Conservation (phyloP, 371 early-diverging fungal species). For the Mortierella sp. region DNA sequence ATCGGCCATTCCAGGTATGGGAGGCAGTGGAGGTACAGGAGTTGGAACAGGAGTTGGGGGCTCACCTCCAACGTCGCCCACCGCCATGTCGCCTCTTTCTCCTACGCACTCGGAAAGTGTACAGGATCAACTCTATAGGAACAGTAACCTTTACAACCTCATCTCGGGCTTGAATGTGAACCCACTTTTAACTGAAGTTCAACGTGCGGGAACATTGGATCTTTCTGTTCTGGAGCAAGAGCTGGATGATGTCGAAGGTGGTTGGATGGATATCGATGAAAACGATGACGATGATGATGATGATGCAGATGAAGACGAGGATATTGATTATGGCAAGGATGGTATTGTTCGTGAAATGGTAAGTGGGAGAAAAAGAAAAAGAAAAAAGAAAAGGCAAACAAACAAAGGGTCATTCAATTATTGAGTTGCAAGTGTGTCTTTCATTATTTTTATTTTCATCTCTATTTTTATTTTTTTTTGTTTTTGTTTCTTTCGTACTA, state of each 20-base stretch:
- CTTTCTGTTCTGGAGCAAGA: constrained; percentile 41
- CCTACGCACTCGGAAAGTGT: constrained; percentile 5
- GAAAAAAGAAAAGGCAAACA: too few relatives aligned
- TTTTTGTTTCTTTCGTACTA: neutral
- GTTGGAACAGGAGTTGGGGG: constrained; percentile 7
- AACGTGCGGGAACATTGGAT: constrained; percentile 46
- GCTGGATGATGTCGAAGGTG: constrained; percentile 49
- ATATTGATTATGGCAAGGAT: constrained; percentile 27
- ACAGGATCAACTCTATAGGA: constrained; percentile 44
- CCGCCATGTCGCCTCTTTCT: too few relatives aligned
- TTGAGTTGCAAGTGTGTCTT: too few relatives aligned
- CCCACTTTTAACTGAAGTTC: constrained; percentile 42
- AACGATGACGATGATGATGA: constrained; percentile 27
- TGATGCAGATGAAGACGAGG: constrained; percentile 12
- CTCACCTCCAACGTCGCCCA: neutral
- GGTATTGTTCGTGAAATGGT: constrained; percentile 50
- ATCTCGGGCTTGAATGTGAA: constrained; percentile 49
- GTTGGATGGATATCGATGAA: constrained; percentile 47
- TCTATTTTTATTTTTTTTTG: neutral
- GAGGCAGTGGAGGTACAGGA: constrained; percentile 13
- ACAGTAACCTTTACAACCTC: constrained; percentile 45
- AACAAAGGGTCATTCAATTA: too few relatives aligned
- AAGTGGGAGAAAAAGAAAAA: neutral
- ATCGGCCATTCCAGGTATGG: constrained; percentile 39
- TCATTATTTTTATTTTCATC: neutral